These are phyloP conservation scores for Moniliella sp. DNA, from an alignment of 1,284 basidiomycete species.

Conservation along the genomic window DNA sequence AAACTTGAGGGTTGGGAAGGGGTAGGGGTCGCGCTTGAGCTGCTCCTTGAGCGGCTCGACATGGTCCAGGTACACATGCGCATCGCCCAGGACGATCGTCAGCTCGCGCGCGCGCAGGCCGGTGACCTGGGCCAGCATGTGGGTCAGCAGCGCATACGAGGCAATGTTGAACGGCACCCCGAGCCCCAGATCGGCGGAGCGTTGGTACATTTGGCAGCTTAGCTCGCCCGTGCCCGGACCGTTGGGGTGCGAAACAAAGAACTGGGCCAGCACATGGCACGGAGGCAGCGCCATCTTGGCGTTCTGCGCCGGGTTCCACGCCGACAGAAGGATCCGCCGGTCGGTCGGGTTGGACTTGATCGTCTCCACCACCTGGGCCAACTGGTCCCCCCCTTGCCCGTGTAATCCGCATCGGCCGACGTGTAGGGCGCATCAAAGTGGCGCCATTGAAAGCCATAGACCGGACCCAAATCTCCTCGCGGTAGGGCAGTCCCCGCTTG, in stretches of 20 bases:
- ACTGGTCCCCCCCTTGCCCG: constrained; percentile 73
- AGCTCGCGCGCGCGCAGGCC: constrained; percentile 66
- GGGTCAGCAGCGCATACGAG: constrained; percentile 80
- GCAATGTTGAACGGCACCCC: constrained; percentile 92
- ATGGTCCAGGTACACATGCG: constrained; percentile 86
- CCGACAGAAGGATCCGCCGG: constrained; percentile 76
- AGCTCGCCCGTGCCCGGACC: too few species aligned
- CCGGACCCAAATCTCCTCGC: constrained; percentile 77
- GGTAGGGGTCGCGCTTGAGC: too few species aligned
- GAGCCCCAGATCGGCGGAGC: constrained; percentile 83
- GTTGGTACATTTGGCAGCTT: constrained; percentile 90
- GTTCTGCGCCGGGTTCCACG: too few species aligned
- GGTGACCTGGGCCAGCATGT: constrained; percentile 84
- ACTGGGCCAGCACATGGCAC: constrained; percentile 95
- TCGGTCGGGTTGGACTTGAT: constrained; percentile 85
- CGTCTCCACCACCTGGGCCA: constrained; percentile 64
- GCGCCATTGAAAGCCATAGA: constrained; percentile 96
- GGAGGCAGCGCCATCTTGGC: constrained; percentile 95
- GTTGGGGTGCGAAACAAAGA: constrained; percentile 71
- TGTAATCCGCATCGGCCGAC: constrained; percentile 55
- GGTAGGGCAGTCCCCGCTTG: constrained; percentile 52
- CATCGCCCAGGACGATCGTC: constrained; percentile 75
- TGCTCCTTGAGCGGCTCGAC: constrained; percentile 61
- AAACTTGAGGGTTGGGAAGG: too few species aligned
- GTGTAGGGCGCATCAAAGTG: constrained; percentile 81